Base-by-base conservation (phyloP, 192 early-diverging fungal genomes). In the Lobosporangium transversale region DNA sequence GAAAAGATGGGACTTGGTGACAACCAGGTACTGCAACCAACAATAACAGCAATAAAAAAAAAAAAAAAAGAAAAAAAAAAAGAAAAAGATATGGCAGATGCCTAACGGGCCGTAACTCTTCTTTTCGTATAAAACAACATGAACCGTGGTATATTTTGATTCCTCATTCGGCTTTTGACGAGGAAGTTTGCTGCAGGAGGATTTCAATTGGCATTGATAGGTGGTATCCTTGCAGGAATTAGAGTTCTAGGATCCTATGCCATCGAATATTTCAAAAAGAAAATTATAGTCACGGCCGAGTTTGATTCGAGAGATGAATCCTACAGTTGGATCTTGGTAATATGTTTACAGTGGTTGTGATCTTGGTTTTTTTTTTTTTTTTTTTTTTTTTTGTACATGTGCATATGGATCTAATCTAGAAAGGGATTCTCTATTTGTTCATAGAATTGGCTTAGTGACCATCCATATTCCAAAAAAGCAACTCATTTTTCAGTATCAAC, bases 291-390 rank as follows among this genome's bases (percentile, higher is more conserved):
- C 33, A 80, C 83, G 1, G 83, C 83, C 7, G 81, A 85, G 36
- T 87, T 87, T 40, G 86, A 87, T 66, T 81, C 82, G 27, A 42
- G 82, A 21, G 86, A 87, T 47, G 86, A 87, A 58, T 83, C 83
- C 0, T 87, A 85, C 55, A 85, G 83, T 62, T 86, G 79, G 67
- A 67, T 62, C 11, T 14, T 55, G 44, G 57, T 58, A 73, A 6
- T 2, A 24, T 7, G 37, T 42, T n/a, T n/a, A n/a, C n/a, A n/a
- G n/a, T n/a, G n/a, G n/a, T n/a, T n/a, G n/a, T n/a, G n/a, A n/a
- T n/a, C n/a, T n/a, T n/a, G n/a, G 36, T 35, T 27, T n/a, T 15
- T 56, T 45, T 9, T 42, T 45, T 14, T 33, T 37, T 56, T 37
- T 56, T 23, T 37, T 33, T n/a, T 60, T 6, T 29, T 47, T 48